Conservation (phyloP, 306 rosid genomes). For the Sicyos baderoa region DNA sequence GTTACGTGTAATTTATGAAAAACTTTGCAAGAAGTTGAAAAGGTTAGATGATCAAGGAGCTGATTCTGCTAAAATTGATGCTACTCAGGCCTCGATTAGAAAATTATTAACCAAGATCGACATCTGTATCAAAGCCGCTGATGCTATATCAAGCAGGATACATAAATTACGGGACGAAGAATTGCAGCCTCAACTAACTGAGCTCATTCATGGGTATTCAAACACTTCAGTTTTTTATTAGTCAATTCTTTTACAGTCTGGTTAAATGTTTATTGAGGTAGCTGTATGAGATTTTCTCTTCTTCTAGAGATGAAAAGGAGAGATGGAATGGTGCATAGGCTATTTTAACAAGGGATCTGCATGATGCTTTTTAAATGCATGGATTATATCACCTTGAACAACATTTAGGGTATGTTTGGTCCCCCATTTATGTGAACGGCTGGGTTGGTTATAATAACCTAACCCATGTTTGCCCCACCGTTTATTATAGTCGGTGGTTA, state of each 20-base stretch:
- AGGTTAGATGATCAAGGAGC: conserved; percentile 78
- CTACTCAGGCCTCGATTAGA: conserved; percentile 59
- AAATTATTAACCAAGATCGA: conserved; percentile 70
- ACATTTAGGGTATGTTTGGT: too few species aligned
- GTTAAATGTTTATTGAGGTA: conserved; percentile 1
- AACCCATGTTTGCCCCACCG: too few species aligned
- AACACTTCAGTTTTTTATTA: not conserved
- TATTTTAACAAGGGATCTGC: not conserved
- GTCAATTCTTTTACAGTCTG: not conserved
- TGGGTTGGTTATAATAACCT: too few species aligned
- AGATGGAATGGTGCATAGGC: not conserved
- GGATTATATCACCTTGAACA: not conserved
- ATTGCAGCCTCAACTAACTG: conserved; percentile 78
- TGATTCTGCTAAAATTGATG: conserved; percentile 76
- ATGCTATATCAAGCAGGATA: conserved; percentile 64
- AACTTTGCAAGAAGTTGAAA: conserved; percentile 68
- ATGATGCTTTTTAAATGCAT: not conserved
- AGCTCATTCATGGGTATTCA: conserved; percentile 71
- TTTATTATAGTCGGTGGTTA: too few species aligned
- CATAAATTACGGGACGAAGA: conserved; percentile 85
- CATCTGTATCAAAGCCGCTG: conserved; percentile 69
- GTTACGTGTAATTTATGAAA: conserved; percentile 67
- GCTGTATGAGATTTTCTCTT: not conserved
- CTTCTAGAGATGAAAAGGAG: not conserved
- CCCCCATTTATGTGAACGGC: too few species aligned